Evolutionary conservation across 2,329 filamentous ascomycete species (phyloP).

Genomic region (Xylaria sp.): DNA sequence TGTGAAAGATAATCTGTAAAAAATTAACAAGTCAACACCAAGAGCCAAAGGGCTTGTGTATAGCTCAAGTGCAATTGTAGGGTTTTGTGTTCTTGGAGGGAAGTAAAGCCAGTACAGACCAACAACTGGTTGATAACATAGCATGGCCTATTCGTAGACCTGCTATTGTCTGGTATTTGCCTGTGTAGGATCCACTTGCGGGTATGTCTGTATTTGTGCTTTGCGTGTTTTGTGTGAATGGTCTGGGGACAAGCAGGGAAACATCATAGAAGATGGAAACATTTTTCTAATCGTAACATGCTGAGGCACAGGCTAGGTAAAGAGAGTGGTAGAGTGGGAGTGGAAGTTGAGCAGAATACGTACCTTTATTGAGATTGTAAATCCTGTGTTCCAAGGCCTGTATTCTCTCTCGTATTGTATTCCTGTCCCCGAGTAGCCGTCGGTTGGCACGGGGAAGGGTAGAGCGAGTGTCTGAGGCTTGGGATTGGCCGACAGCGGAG

Average conservation of each 20-base stretch:
- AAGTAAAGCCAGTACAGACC: constrained; percentile 2
- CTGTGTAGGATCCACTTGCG: not conserved
- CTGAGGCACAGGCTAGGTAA: not conserved
- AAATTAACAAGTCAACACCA: not conserved
- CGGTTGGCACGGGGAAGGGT: too few relatives aligned
- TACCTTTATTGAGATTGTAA: not conserved
- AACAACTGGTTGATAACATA: constrained; percentile 5
- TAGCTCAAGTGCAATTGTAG: constrained; percentile 6
- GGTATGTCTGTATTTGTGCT: not conserved
- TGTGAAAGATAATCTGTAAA: too few relatives aligned
- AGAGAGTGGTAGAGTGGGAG: not conserved
- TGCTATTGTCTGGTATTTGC: not conserved
- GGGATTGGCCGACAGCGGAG: too few relatives aligned
- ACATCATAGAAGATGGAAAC: constrained; percentile 12
- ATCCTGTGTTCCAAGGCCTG: not conserved
- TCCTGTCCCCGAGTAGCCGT: too few relatives aligned
- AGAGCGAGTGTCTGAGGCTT: too few relatives aligned
- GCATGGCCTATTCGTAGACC: not conserved
- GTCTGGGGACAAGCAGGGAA: not conserved
- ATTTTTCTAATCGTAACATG: too few relatives aligned
- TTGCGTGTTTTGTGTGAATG: constrained; percentile 1
- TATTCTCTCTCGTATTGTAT: not conserved
- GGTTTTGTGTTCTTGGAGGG: too few relatives aligned
- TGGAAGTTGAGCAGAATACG: not conserved
- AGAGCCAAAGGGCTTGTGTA: constrained; percentile 15